These are phyloP conservation scores for Dothideomycetes sp. DNA, from an alignment of 2,329 filamentous ascomycete species.

Conservation along the genomic window DNA sequence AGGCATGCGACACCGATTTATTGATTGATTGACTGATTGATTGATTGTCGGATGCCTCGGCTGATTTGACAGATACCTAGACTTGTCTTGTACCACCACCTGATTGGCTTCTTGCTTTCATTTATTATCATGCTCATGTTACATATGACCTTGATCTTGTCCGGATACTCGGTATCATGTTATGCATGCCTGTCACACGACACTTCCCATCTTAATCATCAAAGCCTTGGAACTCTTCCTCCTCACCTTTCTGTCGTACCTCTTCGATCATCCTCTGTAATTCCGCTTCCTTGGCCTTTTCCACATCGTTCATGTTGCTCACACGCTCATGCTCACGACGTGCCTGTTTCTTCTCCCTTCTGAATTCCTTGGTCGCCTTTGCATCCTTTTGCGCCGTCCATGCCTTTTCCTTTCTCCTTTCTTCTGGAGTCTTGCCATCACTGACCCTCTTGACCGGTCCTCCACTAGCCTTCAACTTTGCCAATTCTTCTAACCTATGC, in stretches of 20 bases:
- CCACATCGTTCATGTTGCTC: slow-evolving; percentile 23
- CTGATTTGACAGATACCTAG: no score
- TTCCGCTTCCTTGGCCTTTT: slow-evolving; percentile 24
- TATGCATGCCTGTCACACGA: not conserved
- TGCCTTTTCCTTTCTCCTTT: slow-evolving; percentile 26
- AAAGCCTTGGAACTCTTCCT: slow-evolving; percentile 16
- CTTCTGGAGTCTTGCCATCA: slow-evolving; percentile 24
- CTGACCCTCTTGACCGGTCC: slow-evolving; percentile 19
- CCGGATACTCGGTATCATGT: no score
- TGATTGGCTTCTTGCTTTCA: no score
- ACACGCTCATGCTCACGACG: slow-evolving; percentile 24
- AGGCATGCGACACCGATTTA: slow-evolving; percentile 1
- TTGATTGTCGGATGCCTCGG: no score
- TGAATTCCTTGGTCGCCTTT: slow-evolving; percentile 24
- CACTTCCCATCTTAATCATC: slow-evolving; percentile 12
- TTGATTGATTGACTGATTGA: no score
- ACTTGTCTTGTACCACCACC: no score
- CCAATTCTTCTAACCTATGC: slow-evolving; percentile 30
- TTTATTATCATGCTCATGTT: not conserved
- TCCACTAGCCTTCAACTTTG: slow-evolving; percentile 17
- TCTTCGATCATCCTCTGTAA: slow-evolving; percentile 26
- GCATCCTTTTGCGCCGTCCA: slow-evolving; percentile 31
- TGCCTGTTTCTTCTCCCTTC: slow-evolving; percentile 27
- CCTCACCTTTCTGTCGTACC: slow-evolving; percentile 20
- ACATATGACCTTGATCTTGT: not conserved